These are phyloP conservation scores for Hippophae tibetana DNA, from an alignment of 306 rosid species.

Conservation along the genomic window DNA sequence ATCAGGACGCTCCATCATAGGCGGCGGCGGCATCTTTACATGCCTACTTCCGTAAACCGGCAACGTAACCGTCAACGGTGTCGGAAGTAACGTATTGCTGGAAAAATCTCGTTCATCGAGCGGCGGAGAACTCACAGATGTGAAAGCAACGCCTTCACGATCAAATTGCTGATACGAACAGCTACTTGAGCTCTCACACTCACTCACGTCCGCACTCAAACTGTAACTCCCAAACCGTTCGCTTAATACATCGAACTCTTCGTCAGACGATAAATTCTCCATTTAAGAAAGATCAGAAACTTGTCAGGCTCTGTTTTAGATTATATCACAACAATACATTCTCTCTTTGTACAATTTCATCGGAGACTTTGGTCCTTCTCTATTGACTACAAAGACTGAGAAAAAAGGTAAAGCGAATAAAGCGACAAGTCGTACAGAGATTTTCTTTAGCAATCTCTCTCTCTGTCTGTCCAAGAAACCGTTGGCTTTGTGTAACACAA, in stretches of 20 bases:
- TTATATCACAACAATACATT: conserved; percentile 7
- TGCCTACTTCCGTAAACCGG: conserved; percentile 16
- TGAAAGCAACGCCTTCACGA: conserved; percentile 17
- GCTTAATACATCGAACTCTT: conserved; percentile 19
- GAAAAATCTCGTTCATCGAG: conserved; percentile 1
- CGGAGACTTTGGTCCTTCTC: not conserved
- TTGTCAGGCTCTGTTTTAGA: not conserved
- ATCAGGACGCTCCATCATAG: conserved; percentile 9
- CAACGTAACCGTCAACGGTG: not conserved
- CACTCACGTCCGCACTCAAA: conserved; percentile 33
- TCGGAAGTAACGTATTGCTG: not conserved
- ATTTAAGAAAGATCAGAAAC: conserved; percentile 14
- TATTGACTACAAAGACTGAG: not conserved
- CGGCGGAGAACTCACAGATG: conserved; percentile 20
- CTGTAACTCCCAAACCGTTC: conserved; percentile 31
- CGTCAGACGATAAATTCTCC: conserved; percentile 30
- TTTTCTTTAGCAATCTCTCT: too few species aligned
- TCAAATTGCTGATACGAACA: conserved; percentile 16
- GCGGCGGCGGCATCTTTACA: conserved; percentile 8
- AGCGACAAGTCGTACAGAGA: not conserved
- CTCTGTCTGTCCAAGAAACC: not conserved
- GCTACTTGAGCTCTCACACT: conserved; percentile 28
- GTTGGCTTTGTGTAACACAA: conserved; percentile 8
- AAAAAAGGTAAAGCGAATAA: conserved; percentile 11
- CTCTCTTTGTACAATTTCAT: not conserved